Base-by-base conservation (phyloP, 257 asterid genomes). In the Rhazya stricta region DNA sequence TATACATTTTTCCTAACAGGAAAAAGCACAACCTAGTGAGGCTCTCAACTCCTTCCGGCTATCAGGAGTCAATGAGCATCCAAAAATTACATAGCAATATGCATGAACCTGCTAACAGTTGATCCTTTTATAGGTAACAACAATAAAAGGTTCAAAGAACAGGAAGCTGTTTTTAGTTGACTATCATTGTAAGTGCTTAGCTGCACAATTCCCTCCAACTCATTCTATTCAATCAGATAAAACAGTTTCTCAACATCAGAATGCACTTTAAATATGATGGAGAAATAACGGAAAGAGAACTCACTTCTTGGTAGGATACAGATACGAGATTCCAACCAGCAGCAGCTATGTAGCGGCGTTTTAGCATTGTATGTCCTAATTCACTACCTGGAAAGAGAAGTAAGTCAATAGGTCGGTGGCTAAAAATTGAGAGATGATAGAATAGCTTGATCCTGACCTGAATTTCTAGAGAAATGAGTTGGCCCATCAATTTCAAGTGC, bases 401-500 rank as follows among this genome's bases (percentile, higher is more conserved):
- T 36, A 69, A 25, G 34, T 80, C 42, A 39, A 80, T 48, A 54
- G 56, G 74, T 56, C 4, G 48, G 60, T 27, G 63, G 41, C 21
- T 30, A 60, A 19, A n/a, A 37, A 9, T 41, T 68, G 71, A 51
- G 16, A 30, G 62, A 48, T 42, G 3, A 43, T 21, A 50, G 42
- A 51, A 51, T 29, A 65, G 21, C 48, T n/a, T 39, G 7, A 9
- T 56, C 73, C 86, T 30, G 84, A 94, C 99, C 94, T 42, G 88
- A 79, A 83, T 94, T 92, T 87, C 99, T 89, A 62, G 98, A 92
- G 83, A 94, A 94, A 88, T 94, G 99, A 79, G 96, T 89, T 16
- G 97, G 97, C 27, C 99, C 99, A 43, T 95, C 99, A 21, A 95
- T 91, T 86, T 92, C 99, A 76, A 95, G 89, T 74, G 90, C 97